Evolutionary conservation across 192 early-diverging fungal species (phyloP).

Genomic region (Linnemannia zychae): DNA sequence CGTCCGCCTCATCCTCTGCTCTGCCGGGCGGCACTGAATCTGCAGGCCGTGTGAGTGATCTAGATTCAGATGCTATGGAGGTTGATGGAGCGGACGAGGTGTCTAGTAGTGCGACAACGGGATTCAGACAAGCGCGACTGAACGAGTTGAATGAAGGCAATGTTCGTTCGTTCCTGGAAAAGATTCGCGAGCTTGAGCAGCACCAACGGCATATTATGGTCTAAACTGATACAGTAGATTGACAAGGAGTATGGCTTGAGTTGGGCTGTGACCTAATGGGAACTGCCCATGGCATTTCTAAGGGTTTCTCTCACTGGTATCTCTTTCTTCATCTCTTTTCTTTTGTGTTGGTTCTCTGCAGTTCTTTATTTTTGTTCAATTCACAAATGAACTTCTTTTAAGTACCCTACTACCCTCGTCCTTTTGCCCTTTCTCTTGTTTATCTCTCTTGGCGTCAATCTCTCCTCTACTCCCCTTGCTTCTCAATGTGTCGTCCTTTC

Average conservation of each 20-base stretch:
- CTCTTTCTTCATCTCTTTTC: no score
- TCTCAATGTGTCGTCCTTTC: no score
- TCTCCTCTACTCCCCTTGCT: no score
- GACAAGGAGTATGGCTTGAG: no score
- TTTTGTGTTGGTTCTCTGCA: no score
- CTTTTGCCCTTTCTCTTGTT: no score
- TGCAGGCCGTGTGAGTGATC: slow-evolving; percentile 29
- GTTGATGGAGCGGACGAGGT: slow-evolving; percentile 8
- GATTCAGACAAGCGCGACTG: background rate
- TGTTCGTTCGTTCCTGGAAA: slow-evolving; percentile 48
- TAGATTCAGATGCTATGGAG: slow-evolving; percentile 31
- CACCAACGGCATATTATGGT: slow-evolving; percentile 12
- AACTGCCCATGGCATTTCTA: background rate
- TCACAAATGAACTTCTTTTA: no score
- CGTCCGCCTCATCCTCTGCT: slow-evolving; percentile 19
- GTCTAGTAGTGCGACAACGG: background rate
- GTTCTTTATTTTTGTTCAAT: no score
- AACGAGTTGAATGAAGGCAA: slow-evolving; percentile 49
- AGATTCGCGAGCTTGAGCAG: slow-evolving; percentile 44
- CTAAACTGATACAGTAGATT: background rate
- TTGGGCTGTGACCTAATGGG: no score
- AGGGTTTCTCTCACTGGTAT: no score
- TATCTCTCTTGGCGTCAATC: no score
- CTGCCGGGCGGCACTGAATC: slow-evolving; percentile 6
- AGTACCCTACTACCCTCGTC: no score